Conservation (phyloP, 225 moss, liverwort and hornwort genomes). For the Thuidium tamariscinum region DNA sequence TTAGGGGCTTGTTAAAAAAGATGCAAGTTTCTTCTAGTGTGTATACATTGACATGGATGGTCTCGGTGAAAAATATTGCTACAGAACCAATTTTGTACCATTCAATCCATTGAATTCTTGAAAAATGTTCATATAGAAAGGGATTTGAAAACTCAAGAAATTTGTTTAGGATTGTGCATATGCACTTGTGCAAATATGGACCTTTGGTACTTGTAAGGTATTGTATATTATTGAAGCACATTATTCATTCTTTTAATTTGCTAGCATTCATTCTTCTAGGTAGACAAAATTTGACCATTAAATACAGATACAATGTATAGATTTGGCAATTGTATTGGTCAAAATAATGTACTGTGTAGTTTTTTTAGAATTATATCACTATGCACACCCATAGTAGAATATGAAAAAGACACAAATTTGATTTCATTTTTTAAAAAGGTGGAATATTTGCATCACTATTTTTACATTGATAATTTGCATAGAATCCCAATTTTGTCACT, state of each 20-base stretch:
- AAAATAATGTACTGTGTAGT: neutral
- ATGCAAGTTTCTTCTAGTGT: too few relatives aligned
- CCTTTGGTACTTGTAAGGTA: neutral
- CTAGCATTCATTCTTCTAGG: neutral
- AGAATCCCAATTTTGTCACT: neutral
- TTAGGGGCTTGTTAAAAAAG: too few relatives aligned
- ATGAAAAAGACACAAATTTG: neutral
- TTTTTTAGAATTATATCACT: neutral
- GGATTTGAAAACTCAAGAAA: accelerated
- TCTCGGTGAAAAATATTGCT: accelerated
- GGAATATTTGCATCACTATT: too few relatives aligned
- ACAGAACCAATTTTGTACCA: neutral
- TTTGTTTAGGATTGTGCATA: neutral
- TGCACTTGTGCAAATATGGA: accelerated
- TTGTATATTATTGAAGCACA: neutral
- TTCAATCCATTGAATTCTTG: accelerated
- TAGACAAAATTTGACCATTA: accelerated
- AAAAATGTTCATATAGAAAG: accelerated
- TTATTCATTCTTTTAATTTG: neutral
- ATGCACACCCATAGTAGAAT: neutral
- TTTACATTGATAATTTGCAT: accelerated
- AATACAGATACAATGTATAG: neutral
- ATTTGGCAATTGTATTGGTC: neutral
- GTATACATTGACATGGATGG: neutral
- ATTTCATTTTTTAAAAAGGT: neutral